Evolutionary conservation across 2,329 filamentous ascomycete species (phyloP).

Genomic region (Fusarium zealandicum): DNA sequence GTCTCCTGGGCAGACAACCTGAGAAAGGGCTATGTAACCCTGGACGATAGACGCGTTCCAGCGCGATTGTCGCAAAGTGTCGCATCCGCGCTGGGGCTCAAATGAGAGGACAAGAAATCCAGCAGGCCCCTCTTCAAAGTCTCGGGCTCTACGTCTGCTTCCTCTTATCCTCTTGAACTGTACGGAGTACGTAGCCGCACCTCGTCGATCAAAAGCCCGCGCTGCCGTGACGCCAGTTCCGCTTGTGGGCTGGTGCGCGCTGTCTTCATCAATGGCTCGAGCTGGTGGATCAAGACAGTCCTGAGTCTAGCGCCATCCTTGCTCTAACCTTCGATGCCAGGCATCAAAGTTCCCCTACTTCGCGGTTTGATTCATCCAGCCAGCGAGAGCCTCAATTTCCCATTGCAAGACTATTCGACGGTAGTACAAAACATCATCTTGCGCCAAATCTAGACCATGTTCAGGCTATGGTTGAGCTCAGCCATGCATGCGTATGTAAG

Average conservation of each 20-base stretch:
- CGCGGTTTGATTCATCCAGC: no score
- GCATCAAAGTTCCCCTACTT: constrained; percentile 12
- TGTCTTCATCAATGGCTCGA: constrained; percentile 30
- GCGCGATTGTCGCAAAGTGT: constrained; percentile 27
- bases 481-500: no score
- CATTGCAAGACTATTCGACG: constrained; percentile 7
- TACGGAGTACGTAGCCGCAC: background rate
- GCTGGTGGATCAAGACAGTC: constrained; percentile 25
- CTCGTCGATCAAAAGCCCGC: constrained; percentile 3
- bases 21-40: constrained; percentile 28
- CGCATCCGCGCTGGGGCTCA: background rate
- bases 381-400: constrained; percentile 6
- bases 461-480: background rate
- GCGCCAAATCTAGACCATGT: constrained; percentile 6
- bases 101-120: no score
- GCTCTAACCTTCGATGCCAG: constrained; percentile 10
- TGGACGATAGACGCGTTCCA: constrained; percentile 20
- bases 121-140: background rate
- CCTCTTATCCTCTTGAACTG: background rate
- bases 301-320: constrained; percentile 22
- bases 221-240: constrained; percentile 11
- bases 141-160: background rate
- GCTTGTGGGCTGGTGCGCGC: constrained; percentile 31
- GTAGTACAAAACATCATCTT: constrained; percentile 8
- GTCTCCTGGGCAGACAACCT: constrained; percentile 3